Conservation (phyloP, 805 yeast genomes). For the Saccharomycopsis microspora region DNA sequence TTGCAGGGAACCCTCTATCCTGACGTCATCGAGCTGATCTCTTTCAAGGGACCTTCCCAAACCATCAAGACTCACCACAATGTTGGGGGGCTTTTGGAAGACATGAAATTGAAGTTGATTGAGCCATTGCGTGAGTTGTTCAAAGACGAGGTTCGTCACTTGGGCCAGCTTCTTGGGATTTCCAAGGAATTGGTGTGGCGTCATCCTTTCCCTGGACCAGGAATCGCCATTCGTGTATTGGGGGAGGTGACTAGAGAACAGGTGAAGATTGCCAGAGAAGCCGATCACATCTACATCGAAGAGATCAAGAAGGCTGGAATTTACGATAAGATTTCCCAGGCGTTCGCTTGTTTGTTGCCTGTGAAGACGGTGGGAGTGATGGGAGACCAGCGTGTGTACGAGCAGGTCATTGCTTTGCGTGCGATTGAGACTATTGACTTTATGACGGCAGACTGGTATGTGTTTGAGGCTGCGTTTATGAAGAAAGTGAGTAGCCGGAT, state of each 20-base stretch:
- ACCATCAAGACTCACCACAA: slow-evolving; percentile 99
- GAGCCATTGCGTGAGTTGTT: slow-evolving; percentile 98
- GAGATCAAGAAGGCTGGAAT: slow-evolving; percentile 91
- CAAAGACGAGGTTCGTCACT: slow-evolving; percentile 96
- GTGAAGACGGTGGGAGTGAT: slow-evolving; percentile 98
- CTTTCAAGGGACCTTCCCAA: slow-evolving; percentile 99
- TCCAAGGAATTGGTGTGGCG: slow-evolving; percentile 98
- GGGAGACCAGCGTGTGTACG: slow-evolving; percentile 99
- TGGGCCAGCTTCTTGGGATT: slow-evolving; percentile 90
- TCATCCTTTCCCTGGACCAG: slow-evolving; percentile 99
- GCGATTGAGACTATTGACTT: slow-evolving; percentile 97
- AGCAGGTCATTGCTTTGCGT: slow-evolving; percentile 97
- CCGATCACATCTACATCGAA: slow-evolving; percentile 91
- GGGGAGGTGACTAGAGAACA: slow-evolving; percentile 94
- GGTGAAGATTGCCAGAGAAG: slow-evolving; percentile 94
- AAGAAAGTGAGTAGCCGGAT: slow-evolving; percentile 91
- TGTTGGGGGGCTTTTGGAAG: slow-evolving; percentile 94
- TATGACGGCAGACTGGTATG: slow-evolving; percentile 99
- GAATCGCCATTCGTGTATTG: slow-evolving; percentile 94
- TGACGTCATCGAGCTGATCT: slow-evolving; percentile 95
- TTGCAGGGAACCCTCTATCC: slow-evolving; percentile 98
- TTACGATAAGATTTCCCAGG: slow-evolving; percentile 89
- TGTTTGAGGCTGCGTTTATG: slow-evolving; percentile 84
- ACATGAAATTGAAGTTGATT: slow-evolving; percentile 96
- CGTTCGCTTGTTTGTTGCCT: slow-evolving; percentile 93